phyloP scores from a whole-genome alignment of 1,139 yeast species.

The Insectozyma bohioensis region DNA sequence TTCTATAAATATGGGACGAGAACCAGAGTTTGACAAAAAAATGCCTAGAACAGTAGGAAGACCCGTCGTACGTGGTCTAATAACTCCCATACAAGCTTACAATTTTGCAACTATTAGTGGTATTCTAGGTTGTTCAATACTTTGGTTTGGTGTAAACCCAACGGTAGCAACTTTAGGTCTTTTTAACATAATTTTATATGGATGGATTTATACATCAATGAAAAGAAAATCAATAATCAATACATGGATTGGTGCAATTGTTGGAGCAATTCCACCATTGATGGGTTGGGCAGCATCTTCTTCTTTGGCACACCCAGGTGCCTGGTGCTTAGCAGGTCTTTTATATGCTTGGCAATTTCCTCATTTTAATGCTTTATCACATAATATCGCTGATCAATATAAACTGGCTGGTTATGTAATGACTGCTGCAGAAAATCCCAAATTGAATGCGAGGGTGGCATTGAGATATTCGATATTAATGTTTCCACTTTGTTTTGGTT shows the following conservation, averaged over 20 bases:
- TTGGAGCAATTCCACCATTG: slow-evolving; percentile 96
- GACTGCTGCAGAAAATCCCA: slow-evolving; percentile 94
- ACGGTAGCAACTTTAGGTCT: slow-evolving; percentile 79
- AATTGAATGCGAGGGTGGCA: slow-evolving; percentile 89
- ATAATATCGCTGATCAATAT: slow-evolving; percentile 84
- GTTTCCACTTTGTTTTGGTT: slow-evolving; percentile 90
- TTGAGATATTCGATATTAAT: slow-evolving; percentile 81
- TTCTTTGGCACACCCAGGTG: slow-evolving; percentile 80
- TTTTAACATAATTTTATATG: slow-evolving; percentile 74
- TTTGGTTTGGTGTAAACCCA: slow-evolving; percentile 82
- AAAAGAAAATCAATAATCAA: slow-evolving; percentile 81
- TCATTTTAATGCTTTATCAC: slow-evolving; percentile 90
- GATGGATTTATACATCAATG: slow-evolving; percentile 88
- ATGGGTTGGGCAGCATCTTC: slow-evolving; percentile 99
- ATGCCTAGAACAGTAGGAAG: slow-evolving; percentile 90
- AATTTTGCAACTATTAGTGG: slow-evolving; percentile 78
- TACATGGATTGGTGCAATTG: slow-evolving; percentile 98
- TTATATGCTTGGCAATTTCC: slow-evolving; percentile 99
- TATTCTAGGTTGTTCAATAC: slow-evolving; percentile 61
- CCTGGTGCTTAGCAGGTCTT: slow-evolving; percentile 90
- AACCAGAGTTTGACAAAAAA: slow-evolving; percentile 80
- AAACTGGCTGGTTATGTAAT: slow-evolving; percentile 92
- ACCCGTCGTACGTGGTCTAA: slow-evolving; percentile 85
- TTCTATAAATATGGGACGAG: slow-evolving; percentile 96
- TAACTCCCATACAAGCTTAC: slow-evolving; percentile 77